Percentiles rank a stretch among this genome's conserved stretches.
Evolutionary conservation across 352 stramenopile species (phyloP).

Genomic region (Globisporangium paddicum): DNA sequence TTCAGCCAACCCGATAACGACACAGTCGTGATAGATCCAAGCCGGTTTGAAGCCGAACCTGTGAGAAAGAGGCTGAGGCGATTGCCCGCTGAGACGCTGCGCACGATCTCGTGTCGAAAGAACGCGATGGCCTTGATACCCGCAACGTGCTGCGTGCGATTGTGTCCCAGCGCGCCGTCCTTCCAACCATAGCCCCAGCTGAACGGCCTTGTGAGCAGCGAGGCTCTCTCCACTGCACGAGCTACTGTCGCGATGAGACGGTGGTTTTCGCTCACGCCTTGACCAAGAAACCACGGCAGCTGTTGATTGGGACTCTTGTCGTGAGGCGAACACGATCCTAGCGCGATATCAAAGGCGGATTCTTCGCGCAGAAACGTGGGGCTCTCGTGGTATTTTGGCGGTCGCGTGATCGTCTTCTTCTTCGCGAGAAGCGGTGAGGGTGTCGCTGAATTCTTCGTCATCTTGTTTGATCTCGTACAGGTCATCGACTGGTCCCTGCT

Average conservation of each 20-base stretch:
- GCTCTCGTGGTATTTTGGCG: constrained; percentile 45
- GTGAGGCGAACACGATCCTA: not conserved
- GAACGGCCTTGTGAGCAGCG: constrained; percentile 25
- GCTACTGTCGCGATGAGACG: constrained; percentile 37
- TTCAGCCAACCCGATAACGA: not conserved
- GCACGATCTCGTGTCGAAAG: constrained; percentile 34
- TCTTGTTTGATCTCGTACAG: not conserved
- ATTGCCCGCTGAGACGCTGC: constrained; percentile 42
- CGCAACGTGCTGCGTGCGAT: constrained; percentile 20
- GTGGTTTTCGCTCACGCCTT: constrained; percentile 28
- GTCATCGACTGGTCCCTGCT: no score
- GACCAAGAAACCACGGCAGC: constrained; percentile 18
- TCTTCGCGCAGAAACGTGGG: constrained; percentile 33
- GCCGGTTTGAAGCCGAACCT: constrained; percentile 21
- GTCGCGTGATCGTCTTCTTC: constrained; percentile 32
- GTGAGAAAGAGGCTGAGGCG: constrained; percentile 62
- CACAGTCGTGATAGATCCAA: not conserved
- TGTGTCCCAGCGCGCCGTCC: constrained; percentile 41
- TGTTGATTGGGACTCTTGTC: not conserved
- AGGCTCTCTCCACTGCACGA: constrained; percentile 20
- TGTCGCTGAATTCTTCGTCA: not conserved
- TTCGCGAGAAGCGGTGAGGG: not conserved
- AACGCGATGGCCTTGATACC: constrained; percentile 27
- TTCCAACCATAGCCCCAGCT: constrained; percentile 52
- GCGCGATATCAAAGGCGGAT: constrained; percentile 10